Evolutionary conservation across 2,329 filamentous ascomycete genomes (phyloP).

Genomic region (Ceratocystis harringtonii): DNA sequence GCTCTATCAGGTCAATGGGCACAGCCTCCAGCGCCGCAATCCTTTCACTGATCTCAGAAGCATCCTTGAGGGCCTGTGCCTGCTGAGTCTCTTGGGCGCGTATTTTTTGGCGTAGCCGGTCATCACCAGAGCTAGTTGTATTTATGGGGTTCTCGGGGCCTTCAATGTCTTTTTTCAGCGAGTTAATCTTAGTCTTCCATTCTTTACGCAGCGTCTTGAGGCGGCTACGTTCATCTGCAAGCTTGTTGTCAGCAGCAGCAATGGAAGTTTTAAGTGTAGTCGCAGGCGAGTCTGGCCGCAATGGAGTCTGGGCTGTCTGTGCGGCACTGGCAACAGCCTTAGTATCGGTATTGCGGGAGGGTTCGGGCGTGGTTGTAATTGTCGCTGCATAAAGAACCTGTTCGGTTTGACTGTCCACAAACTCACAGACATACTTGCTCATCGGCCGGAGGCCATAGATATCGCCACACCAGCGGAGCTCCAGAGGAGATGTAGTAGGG

Average conservation of each 20-base stretch:
- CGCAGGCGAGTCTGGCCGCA: slow-evolving; percentile 60
- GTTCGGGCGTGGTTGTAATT: slow-evolving; percentile 48
- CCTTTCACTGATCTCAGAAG: slow-evolving; percentile 31
- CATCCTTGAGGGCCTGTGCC: slow-evolving; percentile 46
- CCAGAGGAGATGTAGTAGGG: slow-evolving; percentile 23
- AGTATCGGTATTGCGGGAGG: slow-evolving; percentile 24
- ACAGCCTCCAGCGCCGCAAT: slow-evolving; percentile 42
- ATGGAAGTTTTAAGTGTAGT: slow-evolving; percentile 67
- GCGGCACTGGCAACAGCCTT: slow-evolving; percentile 22
- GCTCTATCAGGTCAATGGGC: slow-evolving; percentile 44
- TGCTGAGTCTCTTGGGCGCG: slow-evolving; percentile 62
- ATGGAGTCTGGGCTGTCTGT: slow-evolving; percentile 36
- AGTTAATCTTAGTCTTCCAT: slow-evolving; percentile 53
- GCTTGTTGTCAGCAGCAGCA: slow-evolving; percentile 52
- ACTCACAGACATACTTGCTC: slow-evolving; percentile 66
- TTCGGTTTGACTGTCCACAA: slow-evolving; percentile 52
- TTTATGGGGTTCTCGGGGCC: slow-evolving; percentile 49
- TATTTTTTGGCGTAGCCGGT: slow-evolving; percentile 59
- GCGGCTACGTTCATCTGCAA: slow-evolving; percentile 52
- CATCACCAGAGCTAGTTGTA: slow-evolving; percentile 57
- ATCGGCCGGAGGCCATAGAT: slow-evolving; percentile 55
- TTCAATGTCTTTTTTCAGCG: slow-evolving; percentile 59
- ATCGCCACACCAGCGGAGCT: slow-evolving; percentile 52
- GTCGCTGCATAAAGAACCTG: slow-evolving; percentile 56
- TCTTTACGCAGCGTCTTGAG: slow-evolving; percentile 61